A percentile compares a stretch with the other conserved stretches of the same genome.
These are phyloP conservation scores for Eucommia ulmoides DNA, from an alignment of 257 asterid genomes.

Conservation along the genomic window DNA sequence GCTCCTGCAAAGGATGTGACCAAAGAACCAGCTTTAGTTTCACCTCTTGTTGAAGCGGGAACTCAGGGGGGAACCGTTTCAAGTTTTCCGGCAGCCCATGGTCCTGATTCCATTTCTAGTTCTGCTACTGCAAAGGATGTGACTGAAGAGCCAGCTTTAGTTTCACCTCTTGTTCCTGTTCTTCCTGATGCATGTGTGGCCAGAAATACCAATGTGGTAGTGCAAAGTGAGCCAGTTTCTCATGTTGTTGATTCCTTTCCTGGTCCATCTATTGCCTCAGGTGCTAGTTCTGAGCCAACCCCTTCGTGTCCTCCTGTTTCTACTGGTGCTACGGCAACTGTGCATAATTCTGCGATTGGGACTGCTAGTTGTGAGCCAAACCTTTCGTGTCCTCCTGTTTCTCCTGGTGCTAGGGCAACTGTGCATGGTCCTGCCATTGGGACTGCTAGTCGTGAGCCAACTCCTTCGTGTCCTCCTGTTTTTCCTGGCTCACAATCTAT, in stretches of 20 bases:
- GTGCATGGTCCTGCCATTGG: constrained; percentile 18
- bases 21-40: too few species aligned
- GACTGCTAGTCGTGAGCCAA: constrained; percentile 27
- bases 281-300: too few species aligned
- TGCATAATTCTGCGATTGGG: neutral
- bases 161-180: too few species aligned
- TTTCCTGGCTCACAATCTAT: constrained; percentile 20
- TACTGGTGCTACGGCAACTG: neutral
- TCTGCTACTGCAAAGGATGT: too few species aligned
- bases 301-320: neutral
- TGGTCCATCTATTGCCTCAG: neutral
- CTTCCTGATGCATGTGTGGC: too few species aligned
- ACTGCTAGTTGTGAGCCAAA: too few species aligned
- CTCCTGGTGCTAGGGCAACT: constrained; percentile 19
- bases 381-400: too few species aligned
- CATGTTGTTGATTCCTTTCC: constrained; percentile 8
- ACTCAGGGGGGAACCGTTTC: too few species aligned
- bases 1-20: too few species aligned
- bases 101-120: constrained; percentile 7
- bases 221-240: too few species aligned
- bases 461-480: constrained; percentile 22
- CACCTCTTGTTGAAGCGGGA: constrained; percentile 11
- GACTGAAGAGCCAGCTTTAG: too few species aligned
- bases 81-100: too few species aligned
- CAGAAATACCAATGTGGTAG: constrained; percentile 18